phyloP scores from a whole-genome alignment of 371 early-diverging fungal species.

The Mortierella sp. region DNA sequence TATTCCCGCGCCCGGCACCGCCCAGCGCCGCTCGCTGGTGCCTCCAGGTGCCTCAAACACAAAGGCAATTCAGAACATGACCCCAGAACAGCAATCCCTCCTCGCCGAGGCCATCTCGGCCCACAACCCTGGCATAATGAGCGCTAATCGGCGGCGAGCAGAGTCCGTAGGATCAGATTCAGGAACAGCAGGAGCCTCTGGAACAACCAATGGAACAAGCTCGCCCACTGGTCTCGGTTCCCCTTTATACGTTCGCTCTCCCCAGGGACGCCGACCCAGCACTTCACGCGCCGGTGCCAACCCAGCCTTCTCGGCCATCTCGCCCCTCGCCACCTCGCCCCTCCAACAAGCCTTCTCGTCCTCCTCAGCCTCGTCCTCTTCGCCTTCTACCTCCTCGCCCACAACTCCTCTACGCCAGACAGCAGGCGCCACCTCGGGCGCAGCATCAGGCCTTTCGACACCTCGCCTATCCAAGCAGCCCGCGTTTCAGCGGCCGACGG shows the following conservation, averaged over 20 bases:
- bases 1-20: constrained; percentile 26
- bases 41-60: constrained; percentile 15
- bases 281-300: constrained; percentile 14
- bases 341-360: constrained; percentile 16
- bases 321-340: constrained; percentile 29
- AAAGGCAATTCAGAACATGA: constrained; percentile 40
- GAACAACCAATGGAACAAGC: constrained; percentile 10
- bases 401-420: constrained; percentile 20
- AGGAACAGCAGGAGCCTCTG: constrained; percentile 3
- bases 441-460: neutral
- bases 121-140: constrained; percentile 35
- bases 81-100: constrained; percentile 45
- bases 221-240: constrained; percentile 20
- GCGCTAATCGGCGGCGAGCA: constrained; percentile 30
- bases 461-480: constrained; percentile 38
- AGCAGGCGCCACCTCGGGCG: constrained; percentile 11
- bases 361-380: constrained; percentile 24
- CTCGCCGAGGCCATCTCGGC: constrained; percentile 45
- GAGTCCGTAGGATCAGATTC: constrained; percentile 36
- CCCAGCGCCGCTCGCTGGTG: constrained; percentile 38
- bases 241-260: constrained; percentile 25
- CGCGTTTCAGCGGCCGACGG: constrained; percentile 35
- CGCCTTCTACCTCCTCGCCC: constrained; percentile 24
- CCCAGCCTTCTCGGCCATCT: constrained; percentile 24
- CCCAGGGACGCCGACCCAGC: constrained; percentile 38